phyloP scores from a whole-genome alignment of 2,329 filamentous ascomycete species.

The Apiospora phragmitis region DNA sequence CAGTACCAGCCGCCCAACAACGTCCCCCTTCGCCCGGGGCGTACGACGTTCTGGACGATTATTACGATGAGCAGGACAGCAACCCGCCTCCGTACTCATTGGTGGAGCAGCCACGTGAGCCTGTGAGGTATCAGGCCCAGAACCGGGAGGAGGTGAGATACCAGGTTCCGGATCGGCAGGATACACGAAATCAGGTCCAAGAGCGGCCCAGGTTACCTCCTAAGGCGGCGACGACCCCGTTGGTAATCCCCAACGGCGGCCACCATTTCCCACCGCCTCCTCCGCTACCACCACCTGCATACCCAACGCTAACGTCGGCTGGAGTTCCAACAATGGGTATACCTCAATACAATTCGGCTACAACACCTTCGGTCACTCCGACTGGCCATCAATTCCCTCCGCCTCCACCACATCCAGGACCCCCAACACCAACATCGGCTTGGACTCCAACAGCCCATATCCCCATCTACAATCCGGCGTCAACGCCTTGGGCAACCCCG shows the following conservation, averaged over 20 bases:
- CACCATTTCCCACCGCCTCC: neutral
- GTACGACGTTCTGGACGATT: neutral
- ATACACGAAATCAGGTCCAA: neutral
- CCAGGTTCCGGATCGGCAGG: neutral
- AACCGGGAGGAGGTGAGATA: neutral
- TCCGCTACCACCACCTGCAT: neutral
- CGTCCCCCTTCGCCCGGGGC: conserved; percentile 1
- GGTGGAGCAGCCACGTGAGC: neutral
- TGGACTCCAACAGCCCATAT: neutral
- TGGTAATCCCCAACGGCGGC: neutral
- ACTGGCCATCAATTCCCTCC: neutral
- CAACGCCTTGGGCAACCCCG: neutral
- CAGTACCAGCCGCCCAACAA: neutral
- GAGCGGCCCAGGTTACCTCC: neutral
- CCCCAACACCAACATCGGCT: neutral
- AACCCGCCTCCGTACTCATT: neutral
- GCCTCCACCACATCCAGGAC: neutral
- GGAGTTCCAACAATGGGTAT: neutral
- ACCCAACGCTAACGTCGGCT: neutral
- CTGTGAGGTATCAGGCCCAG: neutral
- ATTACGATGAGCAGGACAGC: neutral
- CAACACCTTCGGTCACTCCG: neutral
- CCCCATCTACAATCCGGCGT: neutral
- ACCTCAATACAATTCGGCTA: neutral
- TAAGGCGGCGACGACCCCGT: neutral